These are phyloP conservation scores for Leucaena leucocephala DNA, from an alignment of 306 rosid species.

Conservation along the genomic window DNA sequence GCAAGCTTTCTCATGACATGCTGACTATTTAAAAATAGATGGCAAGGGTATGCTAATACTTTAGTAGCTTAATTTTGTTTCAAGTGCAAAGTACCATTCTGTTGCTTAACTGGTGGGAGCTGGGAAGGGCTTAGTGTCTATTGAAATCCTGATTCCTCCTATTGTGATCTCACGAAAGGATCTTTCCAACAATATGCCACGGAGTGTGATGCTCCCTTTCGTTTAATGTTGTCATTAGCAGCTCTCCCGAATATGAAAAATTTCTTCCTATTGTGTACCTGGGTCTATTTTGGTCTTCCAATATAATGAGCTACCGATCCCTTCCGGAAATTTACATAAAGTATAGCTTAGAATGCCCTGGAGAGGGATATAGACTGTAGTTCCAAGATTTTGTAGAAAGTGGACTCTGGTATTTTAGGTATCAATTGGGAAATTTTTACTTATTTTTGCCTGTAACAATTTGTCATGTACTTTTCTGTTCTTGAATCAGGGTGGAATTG, in stretches of 20 bases:
- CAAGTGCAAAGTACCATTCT: neutral
- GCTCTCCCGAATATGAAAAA: neutral
- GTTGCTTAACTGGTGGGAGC: neutral
- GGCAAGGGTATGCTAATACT: neutral
- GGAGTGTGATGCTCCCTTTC: conserved; percentile 5
- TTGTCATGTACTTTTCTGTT: conserved; percentile 4
- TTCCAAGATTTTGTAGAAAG: conserved; percentile 3
- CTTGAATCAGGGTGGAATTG: conserved; percentile 77
- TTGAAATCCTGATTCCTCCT: conserved; percentile 13
- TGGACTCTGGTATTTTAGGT: conserved; percentile 20
- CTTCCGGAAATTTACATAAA: conserved; percentile 7
- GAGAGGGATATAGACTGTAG: conserved; percentile 15
- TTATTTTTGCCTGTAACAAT: neutral
- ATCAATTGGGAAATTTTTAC: neutral
- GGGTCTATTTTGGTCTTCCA: conserved; percentile 2
- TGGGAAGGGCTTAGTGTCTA: neutral
- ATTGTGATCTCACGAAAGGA: conserved; percentile 3
- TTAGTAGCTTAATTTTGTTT: neutral
- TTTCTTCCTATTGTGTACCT: neutral
- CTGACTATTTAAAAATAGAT: neutral
- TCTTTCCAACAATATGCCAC: neutral
- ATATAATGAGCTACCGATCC: neutral
- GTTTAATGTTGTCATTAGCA: neutral
- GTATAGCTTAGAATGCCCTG: neutral
- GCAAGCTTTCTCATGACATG: neutral